Conservation (phyloP, 176 grass and related monocot genomes). For the Coix lacrymajobi region DNA sequence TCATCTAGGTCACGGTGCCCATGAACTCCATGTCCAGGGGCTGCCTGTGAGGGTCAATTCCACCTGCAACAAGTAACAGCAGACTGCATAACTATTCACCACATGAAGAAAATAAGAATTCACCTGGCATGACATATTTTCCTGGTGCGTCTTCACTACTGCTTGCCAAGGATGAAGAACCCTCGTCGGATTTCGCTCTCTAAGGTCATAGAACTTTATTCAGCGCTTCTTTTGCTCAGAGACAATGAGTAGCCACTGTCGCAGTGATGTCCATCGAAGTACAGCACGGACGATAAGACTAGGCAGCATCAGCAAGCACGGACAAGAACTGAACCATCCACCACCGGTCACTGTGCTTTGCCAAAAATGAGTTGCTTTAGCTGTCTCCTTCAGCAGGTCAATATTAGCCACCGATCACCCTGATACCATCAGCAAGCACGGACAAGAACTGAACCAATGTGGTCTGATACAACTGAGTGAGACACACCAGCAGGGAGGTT, state of each 20-base stretch:
- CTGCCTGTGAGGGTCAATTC: slow-evolving; percentile 93
- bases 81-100: not conserved
- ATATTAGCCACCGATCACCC: not conserved
- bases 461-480: not conserved
- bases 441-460: not conserved
- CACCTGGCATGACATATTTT: slow-evolving; percentile 98
- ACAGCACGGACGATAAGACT: too few species aligned
- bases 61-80: slow-evolving; percentile 47
- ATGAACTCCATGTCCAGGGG: slow-evolving; percentile 88
- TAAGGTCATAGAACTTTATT: not conserved
- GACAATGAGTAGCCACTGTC: not conserved
- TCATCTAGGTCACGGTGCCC: slow-evolving; percentile 84
- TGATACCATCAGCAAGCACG: not conserved
- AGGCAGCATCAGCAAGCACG: too few species aligned
- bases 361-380: not conserved
- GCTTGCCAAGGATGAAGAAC: not conserved
- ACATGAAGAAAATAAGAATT: not conserved
- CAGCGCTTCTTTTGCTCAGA: not conserved
- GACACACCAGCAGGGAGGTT: not conserved
- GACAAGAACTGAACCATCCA: too few species aligned
- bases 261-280: too few species aligned
- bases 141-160: slow-evolving; percentile 62
- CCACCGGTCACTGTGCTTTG: not conserved
- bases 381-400: not conserved
- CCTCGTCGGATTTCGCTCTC: not conserved